phyloP scores from a whole-genome alignment of 2,329 filamentous ascomycete species.

The Fusarium chaquense region DNA sequence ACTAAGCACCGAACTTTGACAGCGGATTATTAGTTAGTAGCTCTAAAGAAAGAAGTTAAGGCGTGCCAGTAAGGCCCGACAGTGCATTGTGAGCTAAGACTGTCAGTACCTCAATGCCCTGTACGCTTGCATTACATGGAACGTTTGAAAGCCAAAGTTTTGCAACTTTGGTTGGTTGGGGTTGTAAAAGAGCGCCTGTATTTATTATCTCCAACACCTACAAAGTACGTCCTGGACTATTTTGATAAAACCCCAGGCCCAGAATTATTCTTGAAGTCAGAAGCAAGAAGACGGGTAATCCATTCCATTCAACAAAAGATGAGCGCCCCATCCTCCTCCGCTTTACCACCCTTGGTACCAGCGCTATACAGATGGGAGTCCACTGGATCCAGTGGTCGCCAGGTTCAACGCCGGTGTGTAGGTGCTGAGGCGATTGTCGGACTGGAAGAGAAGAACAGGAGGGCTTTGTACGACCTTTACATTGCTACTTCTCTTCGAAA shows the following conservation, averaged over 20 bases:
- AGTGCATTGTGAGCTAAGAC: not conserved
- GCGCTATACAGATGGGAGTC: not conserved
- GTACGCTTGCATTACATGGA: not conserved
- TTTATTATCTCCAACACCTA: not conserved
- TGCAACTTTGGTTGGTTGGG: not conserved
- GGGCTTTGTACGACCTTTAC: not conserved
- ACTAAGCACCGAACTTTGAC: not conserved
- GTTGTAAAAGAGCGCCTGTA: rapidly evolving
- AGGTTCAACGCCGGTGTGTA: not conserved
- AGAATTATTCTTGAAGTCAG: not conserved
- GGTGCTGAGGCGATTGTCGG: not conserved
- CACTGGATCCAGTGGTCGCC: not conserved
- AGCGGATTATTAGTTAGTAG: not conserved
- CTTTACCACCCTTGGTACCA: not conserved
- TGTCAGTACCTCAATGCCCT: not conserved
- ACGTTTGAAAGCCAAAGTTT: no score
- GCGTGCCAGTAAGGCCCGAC: not conserved
- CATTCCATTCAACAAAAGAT: not conserved
- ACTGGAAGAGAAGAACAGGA: not conserved
- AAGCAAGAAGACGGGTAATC: not conserved
- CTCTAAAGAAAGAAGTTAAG: not conserved
- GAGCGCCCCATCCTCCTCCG: not conserved
- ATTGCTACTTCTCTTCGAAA: not conserved
- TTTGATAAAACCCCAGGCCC: not conserved
- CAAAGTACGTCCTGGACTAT: not conserved